Base-by-base conservation (phyloP, 495 filamentous ascomycete genomes). In the Apodospora peruviana region DNA sequence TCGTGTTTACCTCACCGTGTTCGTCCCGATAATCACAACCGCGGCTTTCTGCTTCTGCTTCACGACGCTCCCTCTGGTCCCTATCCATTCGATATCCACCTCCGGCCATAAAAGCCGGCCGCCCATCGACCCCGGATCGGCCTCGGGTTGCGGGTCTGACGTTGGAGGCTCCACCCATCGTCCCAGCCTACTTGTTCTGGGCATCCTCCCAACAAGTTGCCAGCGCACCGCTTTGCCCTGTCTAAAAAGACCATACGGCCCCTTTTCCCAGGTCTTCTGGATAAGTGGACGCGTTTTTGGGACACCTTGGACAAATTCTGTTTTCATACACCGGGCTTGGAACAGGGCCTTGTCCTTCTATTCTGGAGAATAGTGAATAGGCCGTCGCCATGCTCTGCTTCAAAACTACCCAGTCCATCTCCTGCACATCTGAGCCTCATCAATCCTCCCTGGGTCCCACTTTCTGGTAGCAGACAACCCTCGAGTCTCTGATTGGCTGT, bases 381-480 rank as follows among this genome's bases (percentile, higher is more conserved):
- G 19, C 44, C 50, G 55, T 50, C 64, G 57, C 64, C 59, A 67
- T 67, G 64, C 64, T 40, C 61, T 44, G 52, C 45, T 44, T 49
- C 45, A 55, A 34, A 42, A 52, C 42, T 22, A 29, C 19, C 39
- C 39, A 53, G 35, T 39, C 53, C 51, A 43, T 22, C 56, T 39
- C 48, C 56, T 52, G 43, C 39, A 45, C 48, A 47, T 50, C 53
- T 53, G 60, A 63, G 60, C 60, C 62, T 65, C n/a, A n/a, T n/a
- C 64, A 58, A 54, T 43, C 44, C 37, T 43, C 40, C 42, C 45
- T 47, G 47, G 39, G 47, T 32, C 17, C 54, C 1, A 27, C 39
- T 37, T 56, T 40, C 50, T 59, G 51, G 34, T 61, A 54, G 44
- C 50, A 27, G 45, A 39, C 37, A 27, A 45, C 43, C 37, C 22